phyloP scores from a whole-genome alignment of 257 asterid species.

The Scutellaria barbata region DNA sequence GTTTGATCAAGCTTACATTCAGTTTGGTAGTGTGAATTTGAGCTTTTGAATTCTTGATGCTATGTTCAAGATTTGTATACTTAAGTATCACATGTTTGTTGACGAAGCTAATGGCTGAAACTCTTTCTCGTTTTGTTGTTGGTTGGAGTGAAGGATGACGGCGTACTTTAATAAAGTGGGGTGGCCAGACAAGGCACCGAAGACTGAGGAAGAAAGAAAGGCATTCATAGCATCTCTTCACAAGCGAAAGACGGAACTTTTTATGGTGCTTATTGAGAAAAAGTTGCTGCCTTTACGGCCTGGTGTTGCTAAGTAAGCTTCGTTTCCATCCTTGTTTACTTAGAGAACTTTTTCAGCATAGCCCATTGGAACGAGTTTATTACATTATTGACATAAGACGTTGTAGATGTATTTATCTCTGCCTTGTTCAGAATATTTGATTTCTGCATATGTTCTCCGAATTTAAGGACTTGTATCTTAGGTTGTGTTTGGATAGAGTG shows the following conservation, averaged over 20 bases:
- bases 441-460: too few species aligned
- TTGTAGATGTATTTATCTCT: neutral
- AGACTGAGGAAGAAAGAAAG: constrained; percentile 77
- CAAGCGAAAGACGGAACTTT: constrained; percentile 84
- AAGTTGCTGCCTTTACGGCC: constrained; percentile 94
- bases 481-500: too few species aligned
- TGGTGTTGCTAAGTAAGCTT: constrained; percentile 85
- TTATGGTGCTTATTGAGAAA: constrained; percentile 91
- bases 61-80: constrained; percentile 13
- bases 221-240: constrained; percentile 85
- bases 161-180: constrained; percentile 93
- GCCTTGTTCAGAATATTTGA: too few species aligned
- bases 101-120: constrained; percentile 7
- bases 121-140: constrained; percentile 5
- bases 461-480: too few species aligned
- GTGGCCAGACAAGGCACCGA: constrained; percentile 97
- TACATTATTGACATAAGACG: neutral
- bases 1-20: neutral
- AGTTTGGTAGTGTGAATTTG: neutral
- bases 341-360: too few species aligned
- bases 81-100: constrained; percentile 2
- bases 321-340: neutral
- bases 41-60: neutral
- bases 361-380: neutral
- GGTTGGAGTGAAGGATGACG: constrained; percentile 71